Percentiles rank a stretch among this genome's conserved stretches.
phyloP scores from a whole-genome alignment of 805 yeast species.

The Yarrowia deformans region DNA sequence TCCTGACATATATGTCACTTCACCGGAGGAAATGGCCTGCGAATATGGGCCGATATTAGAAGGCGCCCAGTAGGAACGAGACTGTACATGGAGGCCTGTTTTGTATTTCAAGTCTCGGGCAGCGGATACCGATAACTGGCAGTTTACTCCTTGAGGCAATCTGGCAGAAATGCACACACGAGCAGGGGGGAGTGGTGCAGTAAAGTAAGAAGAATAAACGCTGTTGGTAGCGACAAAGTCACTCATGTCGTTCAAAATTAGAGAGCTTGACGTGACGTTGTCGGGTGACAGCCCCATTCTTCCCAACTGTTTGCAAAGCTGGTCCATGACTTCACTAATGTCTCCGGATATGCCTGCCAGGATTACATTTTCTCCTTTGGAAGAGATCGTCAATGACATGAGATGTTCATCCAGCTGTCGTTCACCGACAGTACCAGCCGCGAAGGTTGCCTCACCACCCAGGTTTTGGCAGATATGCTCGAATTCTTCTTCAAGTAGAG shows the following conservation, averaged over 20 bases:
- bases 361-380: not conserved
- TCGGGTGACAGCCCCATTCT: slow-evolving; percentile 42
- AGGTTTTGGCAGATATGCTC: not conserved
- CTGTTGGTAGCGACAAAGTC: slow-evolving; percentile 67
- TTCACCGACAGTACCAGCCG: too few species aligned
- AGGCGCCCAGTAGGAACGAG: slow-evolving; percentile 97
- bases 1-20: slow-evolving; percentile 76
- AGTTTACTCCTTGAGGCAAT: slow-evolving; percentile 57
- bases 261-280: slow-evolving; percentile 64
- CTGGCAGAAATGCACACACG: slow-evolving; percentile 79
- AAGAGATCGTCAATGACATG: not conserved
- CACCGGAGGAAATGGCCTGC: slow-evolving; percentile 68
- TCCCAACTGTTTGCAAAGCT: not conserved
- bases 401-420: not conserved
- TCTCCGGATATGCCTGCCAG: slow-evolving; percentile 20
- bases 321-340: slow-evolving; percentile 5
- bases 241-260: slow-evolving; percentile 69
- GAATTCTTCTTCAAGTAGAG: slow-evolving; percentile 10
- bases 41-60: slow-evolving; percentile 98
- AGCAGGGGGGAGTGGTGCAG: slow-evolving; percentile 78
- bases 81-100: slow-evolving; percentile 86
- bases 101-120: slow-evolving; percentile 50
- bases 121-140: slow-evolving; percentile 64
- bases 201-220: slow-evolving; percentile 65
- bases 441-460: too few species aligned